phyloP scores from a whole-genome alignment of 139 green algal genomes.

The Coccomyxa sp. region DNA sequence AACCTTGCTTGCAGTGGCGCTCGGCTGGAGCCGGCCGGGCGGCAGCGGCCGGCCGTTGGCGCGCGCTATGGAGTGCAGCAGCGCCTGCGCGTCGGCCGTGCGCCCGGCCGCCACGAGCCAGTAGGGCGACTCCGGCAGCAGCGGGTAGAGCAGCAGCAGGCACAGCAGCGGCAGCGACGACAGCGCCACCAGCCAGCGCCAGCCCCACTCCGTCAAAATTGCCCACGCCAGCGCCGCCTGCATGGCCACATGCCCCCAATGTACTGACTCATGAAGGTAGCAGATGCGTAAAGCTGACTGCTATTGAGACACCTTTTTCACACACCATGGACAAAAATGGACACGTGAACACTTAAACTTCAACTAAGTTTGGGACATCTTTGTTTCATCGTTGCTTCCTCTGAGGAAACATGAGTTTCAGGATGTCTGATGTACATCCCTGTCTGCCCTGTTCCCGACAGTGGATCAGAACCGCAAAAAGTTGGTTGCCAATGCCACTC shows the following conservation, averaged over 20 bases:
- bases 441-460: not conserved
- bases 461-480: not conserved
- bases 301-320: not conserved
- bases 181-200: conserved; percentile 57
- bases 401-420: not conserved
- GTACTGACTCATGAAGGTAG: not conserved
- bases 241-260: not conserved
- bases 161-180: conserved; percentile 40
- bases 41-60: conserved; percentile 40
- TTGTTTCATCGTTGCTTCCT: not conserved
- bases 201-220: conserved; percentile 59
- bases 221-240: conserved; percentile 60
- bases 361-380: too few species aligned
- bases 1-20: not conserved
- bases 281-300: not conserved
- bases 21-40: not conserved
- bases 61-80: conserved; percentile 40
- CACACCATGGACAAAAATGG: too few species aligned
- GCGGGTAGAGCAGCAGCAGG: conserved; percentile 55
- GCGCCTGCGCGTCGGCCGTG: conserved; percentile 33
- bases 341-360: too few species aligned
- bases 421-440: not conserved
- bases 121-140: conserved; percentile 71
- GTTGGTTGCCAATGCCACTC: not conserved
- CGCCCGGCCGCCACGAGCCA: conserved; percentile 46